phyloP scores from a whole-genome alignment of 192 early-diverging fungal genomes.

The Endogone sp. region DNA sequence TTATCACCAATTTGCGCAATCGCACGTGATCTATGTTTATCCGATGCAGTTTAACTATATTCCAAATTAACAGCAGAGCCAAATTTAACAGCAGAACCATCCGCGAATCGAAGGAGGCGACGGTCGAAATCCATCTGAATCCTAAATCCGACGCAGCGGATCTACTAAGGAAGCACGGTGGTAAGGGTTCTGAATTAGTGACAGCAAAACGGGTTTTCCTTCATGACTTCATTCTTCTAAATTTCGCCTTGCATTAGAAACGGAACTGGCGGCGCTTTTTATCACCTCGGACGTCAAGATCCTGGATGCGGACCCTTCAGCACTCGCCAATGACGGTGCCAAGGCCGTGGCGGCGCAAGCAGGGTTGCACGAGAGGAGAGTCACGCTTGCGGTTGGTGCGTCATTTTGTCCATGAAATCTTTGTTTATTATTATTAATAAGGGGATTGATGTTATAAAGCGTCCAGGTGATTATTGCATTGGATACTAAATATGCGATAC shows the following conservation, averaged over 20 bases:
- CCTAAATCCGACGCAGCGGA: conserved; percentile 4
- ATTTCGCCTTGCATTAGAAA: no score
- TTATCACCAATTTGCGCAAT: not conserved
- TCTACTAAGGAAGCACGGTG: conserved; percentile 8
- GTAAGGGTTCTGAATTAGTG: not conserved
- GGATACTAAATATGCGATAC: conserved; percentile 19
- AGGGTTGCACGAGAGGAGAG: not conserved
- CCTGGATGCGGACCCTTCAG: not conserved
- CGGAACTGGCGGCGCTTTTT: conserved; percentile 43
- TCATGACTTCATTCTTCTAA: no score
- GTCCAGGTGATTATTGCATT: conserved; percentile 16
- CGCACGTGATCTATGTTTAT: not conserved
- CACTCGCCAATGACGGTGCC: not conserved
- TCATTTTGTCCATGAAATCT: not conserved
- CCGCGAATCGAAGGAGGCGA: conserved; percentile 48
- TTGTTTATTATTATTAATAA: not conserved
- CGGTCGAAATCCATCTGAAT: conserved; percentile 29
- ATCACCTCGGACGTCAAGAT: conserved; percentile 42
- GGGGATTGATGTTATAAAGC: no score
- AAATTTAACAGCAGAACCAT: conserved; percentile 24
- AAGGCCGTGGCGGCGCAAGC: not conserved
- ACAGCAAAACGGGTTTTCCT: not conserved
- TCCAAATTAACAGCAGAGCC: not conserved
- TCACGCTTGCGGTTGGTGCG: not conserved
- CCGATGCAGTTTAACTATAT: not conserved